Base-by-base conservation (phyloP, 495 filamentous ascomycete species). In the Daldinia grandis region DNA sequence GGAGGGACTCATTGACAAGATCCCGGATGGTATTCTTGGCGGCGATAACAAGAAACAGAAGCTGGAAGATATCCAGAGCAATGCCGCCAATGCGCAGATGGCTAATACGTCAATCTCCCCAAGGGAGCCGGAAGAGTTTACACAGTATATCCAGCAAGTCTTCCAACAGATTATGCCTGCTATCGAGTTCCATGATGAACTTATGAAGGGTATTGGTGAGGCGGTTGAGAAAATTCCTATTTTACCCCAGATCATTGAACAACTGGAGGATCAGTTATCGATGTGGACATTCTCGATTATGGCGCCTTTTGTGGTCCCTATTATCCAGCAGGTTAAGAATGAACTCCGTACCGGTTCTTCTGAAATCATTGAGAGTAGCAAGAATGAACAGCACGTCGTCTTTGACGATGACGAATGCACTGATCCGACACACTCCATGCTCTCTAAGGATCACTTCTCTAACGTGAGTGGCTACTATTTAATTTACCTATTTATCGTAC, bases 371-470 rank as follows among this genome's bases (percentile, higher is more conserved):
- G 85, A 91, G 66, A 90, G 86, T 77, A 92, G 90, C 76, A 85
- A 89, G 75, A 86, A 91, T 42, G 88, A 93, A 77, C 94, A 97
- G 78, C 87, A 89, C 68, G 86, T 93, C 58, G 93, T 97, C 28
- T 97, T 96, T 79, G 74, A 90, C n/a, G 89, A 97, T 69, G 89
- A 94, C 68, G 49, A 81, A 38, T 90, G 78, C 55, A 86, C 87
- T 21, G 89, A 97, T 74, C 94, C 94, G 7, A 97, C 94, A 9
- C 94, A 97, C 78, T 94, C 91, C n/a, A 97, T 97, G 94, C 86
- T 97, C 19, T 92, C 92, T 47, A 97, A 97, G 82, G 94, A 97
- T 72, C 93, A 97, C 76, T 97, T 96, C 77, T 90, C 90, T 50
- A 93, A 93, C 73, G 80, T 82, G 76, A 77, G 81, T 71, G 24